Conservation (phyloP, 768 basidiomycete genomes). For the Leccinum sublutescens region DNA sequence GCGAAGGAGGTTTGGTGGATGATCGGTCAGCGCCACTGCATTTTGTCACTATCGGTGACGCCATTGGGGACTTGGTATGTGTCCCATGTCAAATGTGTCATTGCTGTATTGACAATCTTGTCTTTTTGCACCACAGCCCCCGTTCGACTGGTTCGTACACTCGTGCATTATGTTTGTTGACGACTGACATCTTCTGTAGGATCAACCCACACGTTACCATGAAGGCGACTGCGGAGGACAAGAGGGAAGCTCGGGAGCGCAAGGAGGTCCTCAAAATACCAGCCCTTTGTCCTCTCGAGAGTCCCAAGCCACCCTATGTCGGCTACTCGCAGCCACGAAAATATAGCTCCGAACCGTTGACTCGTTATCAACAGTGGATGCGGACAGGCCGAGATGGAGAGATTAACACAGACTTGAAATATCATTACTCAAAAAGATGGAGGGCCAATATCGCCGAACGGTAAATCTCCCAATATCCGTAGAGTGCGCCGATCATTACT, state of each 20-base stretch:
- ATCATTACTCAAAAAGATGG: slow-evolving; percentile 57
- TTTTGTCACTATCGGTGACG: slow-evolving; percentile 59
- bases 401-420: slow-evolving; percentile 36
- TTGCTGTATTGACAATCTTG: slow-evolving; percentile 4
- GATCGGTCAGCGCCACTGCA: slow-evolving; percentile 58
- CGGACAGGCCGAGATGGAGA: slow-evolving; percentile 26
- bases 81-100: slow-evolving; percentile 2
- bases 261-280: slow-evolving; percentile 40
- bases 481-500: neutral
- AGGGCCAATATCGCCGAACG: slow-evolving; percentile 46
- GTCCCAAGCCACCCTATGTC: slow-evolving; percentile 23
- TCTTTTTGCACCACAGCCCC: slow-evolving; percentile 40
- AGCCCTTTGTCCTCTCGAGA: slow-evolving; percentile 40
- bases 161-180: neutral
- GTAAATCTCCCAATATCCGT: slow-evolving; percentile 30
- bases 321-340: slow-evolving; percentile 47
- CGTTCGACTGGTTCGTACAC: slow-evolving; percentile 61
- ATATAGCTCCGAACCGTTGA: slow-evolving; percentile 46
- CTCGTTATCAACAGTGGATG: slow-evolving; percentile 42
- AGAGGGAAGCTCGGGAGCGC: slow-evolving; percentile 36
- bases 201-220: slow-evolving; percentile 51
- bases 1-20: slow-evolving; percentile 25
- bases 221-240: slow-evolving; percentile 34
- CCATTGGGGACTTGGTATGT: slow-evolving; percentile 68
- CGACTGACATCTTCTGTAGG: slow-evolving; percentile 37